Evolutionary conservation across 108 stramenopile species (phyloP).

Genomic region (Chaetoceros muelleri): DNA sequence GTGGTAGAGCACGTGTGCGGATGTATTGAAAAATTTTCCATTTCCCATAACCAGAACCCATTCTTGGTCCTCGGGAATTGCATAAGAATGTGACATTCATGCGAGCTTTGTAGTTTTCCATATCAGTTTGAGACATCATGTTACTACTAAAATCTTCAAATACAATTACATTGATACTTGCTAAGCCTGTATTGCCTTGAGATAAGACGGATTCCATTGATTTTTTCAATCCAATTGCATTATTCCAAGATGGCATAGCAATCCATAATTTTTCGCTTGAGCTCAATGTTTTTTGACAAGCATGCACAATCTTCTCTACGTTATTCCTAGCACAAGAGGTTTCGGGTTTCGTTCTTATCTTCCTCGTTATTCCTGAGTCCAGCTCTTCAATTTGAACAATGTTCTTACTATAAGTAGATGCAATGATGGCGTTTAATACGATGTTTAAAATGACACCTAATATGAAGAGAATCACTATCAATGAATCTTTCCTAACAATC

Average conservation of each 20-base stretch:
- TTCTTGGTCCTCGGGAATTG: background rate
- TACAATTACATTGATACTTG: background rate
- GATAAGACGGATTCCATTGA: background rate
- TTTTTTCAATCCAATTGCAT: background rate
- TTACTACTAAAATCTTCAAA: background rate
- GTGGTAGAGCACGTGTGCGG: background rate
- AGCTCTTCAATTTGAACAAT: too few species aligned
- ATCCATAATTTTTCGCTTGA: background rate
- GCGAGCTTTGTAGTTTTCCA: background rate
- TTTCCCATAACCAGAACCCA: background rate
- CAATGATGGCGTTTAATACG: too few species aligned
- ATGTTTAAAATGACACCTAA: too few species aligned
- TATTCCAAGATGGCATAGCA: background rate
- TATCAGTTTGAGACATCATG: background rate
- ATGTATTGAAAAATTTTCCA: constrained; percentile 1
- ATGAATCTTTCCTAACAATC: too few species aligned
- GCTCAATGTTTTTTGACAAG: too few species aligned
- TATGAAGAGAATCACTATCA: too few species aligned
- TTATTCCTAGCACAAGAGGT: too few species aligned
- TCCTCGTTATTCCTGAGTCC: too few species aligned
- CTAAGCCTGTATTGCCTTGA: background rate
- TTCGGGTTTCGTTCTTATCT: too few species aligned
- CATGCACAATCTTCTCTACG: too few species aligned
- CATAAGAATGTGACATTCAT: background rate
- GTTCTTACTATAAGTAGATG: too few species aligned